Percentiles rank a stretch among this genome's conserved stretches.
phyloP scores from a whole-genome alignment of 2,329 filamentous ascomycete genomes.

The Colletotrichum kahawae region DNA sequence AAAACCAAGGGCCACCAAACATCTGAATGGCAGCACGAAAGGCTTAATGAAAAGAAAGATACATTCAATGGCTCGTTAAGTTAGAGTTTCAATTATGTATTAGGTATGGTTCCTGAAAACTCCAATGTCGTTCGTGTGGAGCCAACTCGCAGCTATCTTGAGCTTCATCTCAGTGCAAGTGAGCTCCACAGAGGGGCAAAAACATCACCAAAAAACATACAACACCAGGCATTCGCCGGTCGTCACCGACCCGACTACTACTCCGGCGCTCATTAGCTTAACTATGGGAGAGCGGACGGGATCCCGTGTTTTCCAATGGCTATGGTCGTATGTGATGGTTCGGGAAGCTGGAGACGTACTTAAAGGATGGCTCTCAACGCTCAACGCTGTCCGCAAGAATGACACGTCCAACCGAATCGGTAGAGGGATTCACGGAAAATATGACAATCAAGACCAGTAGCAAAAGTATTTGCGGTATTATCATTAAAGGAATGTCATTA shows the following conservation, averaged over 20 bases:
- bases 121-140: not conserved
- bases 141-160: not conserved
- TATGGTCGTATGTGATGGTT: slow-evolving; percentile 3
- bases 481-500: not conserved
- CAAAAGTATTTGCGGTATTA: not conserved
- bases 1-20: not conserved
- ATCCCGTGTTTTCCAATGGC: slow-evolving; percentile 9
- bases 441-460: not conserved
- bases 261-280: slow-evolving; percentile 1
- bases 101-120: not conserved
- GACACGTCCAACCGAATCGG: not conserved
- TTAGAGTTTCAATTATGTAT: not conserved
- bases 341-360: not conserved
- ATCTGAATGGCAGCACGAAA: not conserved
- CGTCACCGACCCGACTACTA: slow-evolving; percentile 14
- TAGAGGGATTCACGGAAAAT: not conserved
- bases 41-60: too few relatives aligned
- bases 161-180: not conserved
- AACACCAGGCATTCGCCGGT: slow-evolving; percentile 13
- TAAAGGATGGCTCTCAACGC: not conserved
- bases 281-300: slow-evolving; percentile 14
- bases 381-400: not conserved
- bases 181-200: not conserved
- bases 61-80: too few relatives aligned
- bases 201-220: slow-evolving; percentile 1